A percentile compares a stretch with the other conserved stretches of the same genome.
Evolutionary conservation across 179 eudicot species (phyloP).

Genomic region (Drosera spatulata): DNA sequence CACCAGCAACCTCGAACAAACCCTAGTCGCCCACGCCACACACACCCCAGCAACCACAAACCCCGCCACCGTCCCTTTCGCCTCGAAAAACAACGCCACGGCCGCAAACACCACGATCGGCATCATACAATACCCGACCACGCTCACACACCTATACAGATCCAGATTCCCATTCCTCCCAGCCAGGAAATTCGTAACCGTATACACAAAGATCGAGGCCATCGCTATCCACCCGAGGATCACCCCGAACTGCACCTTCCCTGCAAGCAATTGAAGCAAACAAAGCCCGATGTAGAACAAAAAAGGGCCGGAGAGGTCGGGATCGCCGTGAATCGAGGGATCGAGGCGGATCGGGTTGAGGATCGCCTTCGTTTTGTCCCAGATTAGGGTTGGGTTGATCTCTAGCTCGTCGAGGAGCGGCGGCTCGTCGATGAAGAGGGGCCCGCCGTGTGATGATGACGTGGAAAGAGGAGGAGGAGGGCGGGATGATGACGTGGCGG

Average conservation of each 20-base stretch:
- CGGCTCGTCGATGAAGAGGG: constrained; percentile 23
- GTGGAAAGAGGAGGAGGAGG: constrained; percentile 3
- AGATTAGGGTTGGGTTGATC: constrained; percentile 28
- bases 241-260: constrained; percentile 27
- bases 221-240: constrained; percentile 22
- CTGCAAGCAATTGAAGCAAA: constrained; percentile 22
- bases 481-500: constrained; percentile 8
- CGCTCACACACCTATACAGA: constrained; percentile 21
- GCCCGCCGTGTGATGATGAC: neutral
- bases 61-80: constrained; percentile 5
- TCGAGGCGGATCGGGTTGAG: constrained; percentile 30
- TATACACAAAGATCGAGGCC: constrained; percentile 17
- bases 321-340: constrained; percentile 18
- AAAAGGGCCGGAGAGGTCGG: constrained; percentile 31
- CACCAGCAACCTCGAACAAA: constrained; percentile 20
- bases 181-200: constrained; percentile 15
- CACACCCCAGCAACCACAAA: constrained; percentile 8
- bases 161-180: constrained; percentile 26
- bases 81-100: constrained; percentile 14
- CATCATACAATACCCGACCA: constrained; percentile 24
- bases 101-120: constrained; percentile 24
- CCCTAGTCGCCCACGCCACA: constrained; percentile 24
- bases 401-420: constrained; percentile 37
- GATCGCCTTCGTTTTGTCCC: constrained; percentile 25
- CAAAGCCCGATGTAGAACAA: constrained; percentile 15